Conservation (phyloP, 73 alveolate genomes). For the Paramecium bursaria region DNA sequence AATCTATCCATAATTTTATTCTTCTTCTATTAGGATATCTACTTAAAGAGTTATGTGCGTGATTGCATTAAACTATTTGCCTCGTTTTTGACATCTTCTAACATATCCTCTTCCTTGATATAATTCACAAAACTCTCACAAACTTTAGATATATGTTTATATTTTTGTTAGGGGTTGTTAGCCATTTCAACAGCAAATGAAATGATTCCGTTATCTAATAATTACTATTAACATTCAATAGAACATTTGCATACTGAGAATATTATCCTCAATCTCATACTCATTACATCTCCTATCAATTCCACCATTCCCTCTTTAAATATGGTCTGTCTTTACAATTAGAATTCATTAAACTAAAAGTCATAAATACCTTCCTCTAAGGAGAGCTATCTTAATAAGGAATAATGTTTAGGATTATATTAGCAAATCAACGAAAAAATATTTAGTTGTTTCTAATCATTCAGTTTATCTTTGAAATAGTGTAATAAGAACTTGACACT, state of each 20-base stretch:
- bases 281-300: conserved; percentile 5
- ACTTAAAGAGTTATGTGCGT: neutral
- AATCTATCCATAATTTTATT: neutral
- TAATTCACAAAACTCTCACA: conserved; percentile 29
- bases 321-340: neutral
- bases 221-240: neutral
- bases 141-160: conserved; percentile 8
- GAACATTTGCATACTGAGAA: conserved; percentile 15
- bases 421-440: neutral
- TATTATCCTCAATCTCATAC: conserved; percentile 21
- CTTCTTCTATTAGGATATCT: conserved; percentile 1
- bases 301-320: neutral
- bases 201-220: conserved; percentile 26
- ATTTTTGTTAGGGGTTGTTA: neutral
- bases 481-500: neutral
- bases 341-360: neutral
- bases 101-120: conserved; percentile 4
- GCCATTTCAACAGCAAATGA: neutral
- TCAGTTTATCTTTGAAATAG: neutral
- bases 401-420: conserved; percentile 39
- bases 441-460: conserved; percentile 7
- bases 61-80: neutral
- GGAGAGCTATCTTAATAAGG: conserved; percentile 1
- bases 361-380: conserved; percentile 3
- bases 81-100: neutral